Evolutionary conservation across 805 yeast genomes (phyloP).

Genomic region (Trichomonascus vanleenenianus): DNA sequence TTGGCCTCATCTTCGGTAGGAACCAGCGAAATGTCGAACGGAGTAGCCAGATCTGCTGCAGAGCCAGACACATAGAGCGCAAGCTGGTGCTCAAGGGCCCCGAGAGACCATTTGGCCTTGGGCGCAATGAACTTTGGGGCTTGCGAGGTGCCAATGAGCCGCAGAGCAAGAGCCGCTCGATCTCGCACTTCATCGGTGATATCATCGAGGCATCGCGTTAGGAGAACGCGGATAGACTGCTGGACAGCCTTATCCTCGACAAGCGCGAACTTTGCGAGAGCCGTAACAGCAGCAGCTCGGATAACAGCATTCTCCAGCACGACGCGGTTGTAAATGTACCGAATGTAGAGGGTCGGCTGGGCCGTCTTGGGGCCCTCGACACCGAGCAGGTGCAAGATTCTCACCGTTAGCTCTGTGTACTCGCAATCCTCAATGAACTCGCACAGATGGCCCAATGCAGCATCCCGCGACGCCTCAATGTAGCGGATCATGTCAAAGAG

Average conservation of each 20-base stretch:
- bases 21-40: slow-evolving; percentile 66
- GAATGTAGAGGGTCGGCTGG: slow-evolving; percentile 82
- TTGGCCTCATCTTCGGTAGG: slow-evolving; percentile 40
- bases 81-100: slow-evolving; percentile 70
- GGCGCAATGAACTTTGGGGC: slow-evolving; percentile 52
- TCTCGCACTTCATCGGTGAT: slow-evolving; percentile 96
- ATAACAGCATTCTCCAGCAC: slow-evolving; percentile 93
- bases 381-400: slow-evolving; percentile 86
- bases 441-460: slow-evolving; percentile 81
- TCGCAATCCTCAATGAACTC: slow-evolving; percentile 99
- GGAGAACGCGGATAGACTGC: slow-evolving; percentile 63
- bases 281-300: slow-evolving; percentile 91
- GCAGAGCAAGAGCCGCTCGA: slow-evolving; percentile 82
- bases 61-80: slow-evolving; percentile 55
- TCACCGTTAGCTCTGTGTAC: slow-evolving; percentile 86
- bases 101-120: slow-evolving; percentile 61
- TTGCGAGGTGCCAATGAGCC: slow-evolving; percentile 43
- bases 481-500: slow-evolving; percentile 84
- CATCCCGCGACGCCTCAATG: slow-evolving; percentile 74
- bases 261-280: slow-evolving; percentile 84
- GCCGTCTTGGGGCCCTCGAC: slow-evolving; percentile 86
- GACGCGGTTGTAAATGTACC: slow-evolving; percentile 95
- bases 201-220: slow-evolving; percentile 79
- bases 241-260: slow-evolving; percentile 58
- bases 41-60: slow-evolving; percentile 37